A percentile compares a stretch with the other conserved stretches of the same genome.
Evolutionary conservation across 495 filamentous ascomycete species (phyloP).

Genomic region (Xylaria flabelliformis): DNA sequence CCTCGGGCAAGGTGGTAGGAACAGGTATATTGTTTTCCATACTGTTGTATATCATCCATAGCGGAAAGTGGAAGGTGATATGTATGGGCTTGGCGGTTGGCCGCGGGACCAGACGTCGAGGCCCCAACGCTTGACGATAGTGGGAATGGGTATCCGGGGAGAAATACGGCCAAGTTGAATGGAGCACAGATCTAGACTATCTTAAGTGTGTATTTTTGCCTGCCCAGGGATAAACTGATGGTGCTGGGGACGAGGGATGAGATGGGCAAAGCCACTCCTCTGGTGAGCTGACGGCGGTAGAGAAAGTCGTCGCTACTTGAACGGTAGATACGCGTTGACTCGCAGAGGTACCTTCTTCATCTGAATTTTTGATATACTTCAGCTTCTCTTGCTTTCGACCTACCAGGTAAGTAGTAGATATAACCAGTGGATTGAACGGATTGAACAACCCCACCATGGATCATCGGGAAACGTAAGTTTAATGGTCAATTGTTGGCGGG

Average conservation of each 20-base stretch:
- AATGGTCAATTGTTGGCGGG: slow-evolving; percentile 7
- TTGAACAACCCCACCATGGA: slow-evolving; percentile 14
- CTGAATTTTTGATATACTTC: neutral
- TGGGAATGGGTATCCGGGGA: neutral
- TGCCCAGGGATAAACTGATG: neutral
- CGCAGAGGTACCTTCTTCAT: neutral
- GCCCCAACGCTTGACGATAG: slow-evolving; percentile 5
- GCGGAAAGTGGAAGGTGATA: slow-evolving; percentile 26
- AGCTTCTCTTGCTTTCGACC: no score
- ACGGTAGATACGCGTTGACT: neutral
- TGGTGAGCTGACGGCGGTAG: neutral
- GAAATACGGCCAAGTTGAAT: neutral
- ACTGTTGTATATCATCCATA: slow-evolving; percentile 36
- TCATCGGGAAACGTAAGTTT: neutral
- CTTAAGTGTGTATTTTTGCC: neutral
- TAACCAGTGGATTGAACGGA: neutral
- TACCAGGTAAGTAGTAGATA: neutral
- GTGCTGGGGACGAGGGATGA: neutral
- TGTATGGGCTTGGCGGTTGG: slow-evolving; percentile 15
- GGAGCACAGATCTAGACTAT: neutral
- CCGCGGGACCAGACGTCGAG: neutral
- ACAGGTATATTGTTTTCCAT: slow-evolving; percentile 36
- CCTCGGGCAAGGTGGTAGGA: slow-evolving; percentile 37
- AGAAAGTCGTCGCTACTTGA: neutral
- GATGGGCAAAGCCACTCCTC: neutral